Evolutionary conservation across 225 moss, liverwort and hornwort species (phyloP), one percentile per base, ranked within the genome.

Genomic region (Ulota crispa): DNA sequence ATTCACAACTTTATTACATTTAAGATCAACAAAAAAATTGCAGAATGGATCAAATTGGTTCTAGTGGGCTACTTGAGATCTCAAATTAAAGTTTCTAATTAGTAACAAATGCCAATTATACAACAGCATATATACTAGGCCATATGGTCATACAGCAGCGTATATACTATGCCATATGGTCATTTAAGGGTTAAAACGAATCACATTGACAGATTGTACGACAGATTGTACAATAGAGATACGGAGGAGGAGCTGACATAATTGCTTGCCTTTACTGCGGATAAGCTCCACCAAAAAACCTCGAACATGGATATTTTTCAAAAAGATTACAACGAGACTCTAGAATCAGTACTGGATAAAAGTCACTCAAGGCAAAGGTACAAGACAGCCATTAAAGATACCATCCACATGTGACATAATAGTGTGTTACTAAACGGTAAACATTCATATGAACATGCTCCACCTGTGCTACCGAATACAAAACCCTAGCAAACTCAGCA

Each of bases 401-500:
- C 3, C n/a, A 50, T 20, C 36, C 20, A 37, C 11, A 8, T 57
- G n/a, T 9, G 19, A n/a, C 21, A 62, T 13, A 41, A 41, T 21
- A 82, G n/a, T 5, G n/a, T 18, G 50, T 4, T 74, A 11, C 53
- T 26, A 63, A 65, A 54, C 23, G 30, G 54, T n/a, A 69, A 69
- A 50, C 53, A 15, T 20, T 43, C 77, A 27, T 21, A 23, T 12
- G 47, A 60, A 57, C 18, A 24, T 12, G 37, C 50, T 50, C 50
- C 4, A 9, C 30, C 61, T 2, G 7, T 13, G 63, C 20, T 62
- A 52, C 66, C 6, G 21, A 21, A 73, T 72, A 13, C 24, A 36
- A 56, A 26, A 31, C 75, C 63, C 71, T 57, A 41, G 32, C 10
- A 59, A 61, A 83, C 66, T 34, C 65, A n/a, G n/a, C n/a, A n/a